Conservation (phyloP, 2,329 filamentous ascomycete species). For the Aspergillus chevalieri region DNA sequence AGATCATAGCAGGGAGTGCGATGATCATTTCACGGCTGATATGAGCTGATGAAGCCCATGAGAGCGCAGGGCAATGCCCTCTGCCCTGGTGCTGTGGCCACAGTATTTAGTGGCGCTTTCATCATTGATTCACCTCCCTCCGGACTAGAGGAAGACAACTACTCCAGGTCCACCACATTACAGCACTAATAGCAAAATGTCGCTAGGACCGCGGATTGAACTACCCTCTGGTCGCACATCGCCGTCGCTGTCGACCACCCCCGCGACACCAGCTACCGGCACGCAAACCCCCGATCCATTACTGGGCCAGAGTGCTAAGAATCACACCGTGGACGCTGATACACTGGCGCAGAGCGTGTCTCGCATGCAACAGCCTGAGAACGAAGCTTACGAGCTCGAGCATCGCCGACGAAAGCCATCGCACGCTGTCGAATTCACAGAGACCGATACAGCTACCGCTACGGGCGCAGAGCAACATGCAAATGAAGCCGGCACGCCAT, state of each 20-base stretch:
- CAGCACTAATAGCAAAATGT: not conserved
- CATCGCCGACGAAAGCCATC: not conserved
- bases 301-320: slow-evolving; percentile 9
- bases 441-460: not conserved
- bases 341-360: slow-evolving; percentile 14
- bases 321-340: slow-evolving; percentile 12
- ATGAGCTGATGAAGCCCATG: not conserved
- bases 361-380: slow-evolving; percentile 3
- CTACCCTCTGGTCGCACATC: not conserved
- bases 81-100: not conserved
- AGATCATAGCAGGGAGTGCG: too few species aligned
- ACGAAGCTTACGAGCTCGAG: slow-evolving; percentile 13
- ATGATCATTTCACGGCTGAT: not conserved
- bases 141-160: too few species aligned
- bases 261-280: slow-evolving; percentile 20
- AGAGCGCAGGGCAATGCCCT: not conserved
- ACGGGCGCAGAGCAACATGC: slow-evolving; percentile 2
- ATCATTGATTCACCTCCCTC: not conserved
- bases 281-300: slow-evolving; percentile 24
- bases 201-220: not conserved
- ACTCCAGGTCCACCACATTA: not conserved
- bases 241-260: not conserved
- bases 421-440: not conserved
- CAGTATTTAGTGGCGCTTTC: not conserved
- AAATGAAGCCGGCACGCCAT: not conserved